Conservation (phyloP, 768 basidiomycete species). For the Termitomyces bulborhizus region DNA sequence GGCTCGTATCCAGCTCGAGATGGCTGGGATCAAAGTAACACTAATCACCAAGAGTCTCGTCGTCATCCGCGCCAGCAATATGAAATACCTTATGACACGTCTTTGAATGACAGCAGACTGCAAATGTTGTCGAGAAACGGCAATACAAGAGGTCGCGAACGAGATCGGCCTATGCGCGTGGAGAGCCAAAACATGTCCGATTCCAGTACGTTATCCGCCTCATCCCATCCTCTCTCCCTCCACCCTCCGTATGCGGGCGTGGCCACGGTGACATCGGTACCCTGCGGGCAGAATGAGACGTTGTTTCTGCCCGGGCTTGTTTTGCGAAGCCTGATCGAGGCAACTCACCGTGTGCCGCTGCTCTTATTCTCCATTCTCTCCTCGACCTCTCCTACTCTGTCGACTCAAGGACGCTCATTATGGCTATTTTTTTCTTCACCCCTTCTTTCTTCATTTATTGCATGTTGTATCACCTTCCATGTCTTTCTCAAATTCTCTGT, state of each 20-base stretch:
- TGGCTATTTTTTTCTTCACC: conserved; percentile 32
- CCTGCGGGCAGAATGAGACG: conserved; percentile 16
- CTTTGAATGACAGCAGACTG: conserved; percentile 18
- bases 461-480: conserved; percentile 17
- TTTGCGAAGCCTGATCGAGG: conserved; percentile 18
- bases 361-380: conserved; percentile 18
- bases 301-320: conserved; percentile 10
- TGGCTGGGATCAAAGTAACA: conserved; percentile 18
- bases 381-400: conserved; percentile 21
- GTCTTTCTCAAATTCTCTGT: conserved; percentile 14
- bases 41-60: conserved; percentile 14
- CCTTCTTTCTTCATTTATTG: conserved; percentile 24
- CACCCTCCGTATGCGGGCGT: conserved; percentile 29
- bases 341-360: conserved; percentile 20
- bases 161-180: conserved; percentile 22
- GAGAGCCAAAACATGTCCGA: conserved; percentile 29
- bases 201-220: conserved; percentile 64
- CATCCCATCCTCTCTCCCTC: conserved; percentile 31
- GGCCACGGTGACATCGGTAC: conserved; percentile 23
- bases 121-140: conserved; percentile 17
- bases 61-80: conserved; percentile 8
- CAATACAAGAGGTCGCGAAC: conserved; percentile 24
- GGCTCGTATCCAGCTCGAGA: conserved; percentile 16
- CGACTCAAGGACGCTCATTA: conserved; percentile 35
- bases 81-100: conserved; percentile 8